Evolutionary conservation across 257 asterid species (phyloP).

Genomic region (Nyctanthes arbortristis): DNA sequence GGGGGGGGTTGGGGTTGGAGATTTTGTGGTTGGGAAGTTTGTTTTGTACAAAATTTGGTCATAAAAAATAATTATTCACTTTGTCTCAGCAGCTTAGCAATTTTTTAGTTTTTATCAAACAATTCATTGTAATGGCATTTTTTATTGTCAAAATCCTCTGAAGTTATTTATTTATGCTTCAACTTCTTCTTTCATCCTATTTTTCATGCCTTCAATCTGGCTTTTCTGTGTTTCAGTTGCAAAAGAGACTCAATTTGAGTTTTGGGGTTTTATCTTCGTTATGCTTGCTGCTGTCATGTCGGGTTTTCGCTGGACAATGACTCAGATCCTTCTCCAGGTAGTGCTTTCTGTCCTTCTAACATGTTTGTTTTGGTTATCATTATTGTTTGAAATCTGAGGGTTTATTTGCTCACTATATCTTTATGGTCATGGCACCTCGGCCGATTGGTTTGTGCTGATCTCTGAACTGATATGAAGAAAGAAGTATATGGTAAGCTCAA

Average conservation of each 20-base stretch:
- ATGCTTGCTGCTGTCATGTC: conserved; percentile 99
- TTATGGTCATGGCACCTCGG: conserved; percentile 27
- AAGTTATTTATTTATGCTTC: not conserved
- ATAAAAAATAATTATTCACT: no score
- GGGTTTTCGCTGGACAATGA: conserved; percentile 99
- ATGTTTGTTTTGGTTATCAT: conserved; percentile 4
- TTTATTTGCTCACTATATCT: conserved; percentile 27
- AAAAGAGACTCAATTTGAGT: conserved; percentile 88
- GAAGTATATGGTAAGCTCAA: conserved; percentile 82
- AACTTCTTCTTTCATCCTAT: not conserved
- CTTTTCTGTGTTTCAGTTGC: conserved; percentile 65
- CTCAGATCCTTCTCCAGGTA: conserved; percentile 99
- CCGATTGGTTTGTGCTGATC: conserved; percentile 45
- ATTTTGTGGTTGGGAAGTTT: no score
- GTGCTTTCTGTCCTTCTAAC: conserved; percentile 21
- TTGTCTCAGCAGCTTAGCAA: no score
- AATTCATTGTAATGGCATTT: not conserved
- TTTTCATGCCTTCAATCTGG: conserved; percentile 18
- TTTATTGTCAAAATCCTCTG: not conserved
- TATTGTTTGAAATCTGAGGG: conserved; percentile 13
- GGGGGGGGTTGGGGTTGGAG: no score
- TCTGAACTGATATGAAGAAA: conserved; percentile 68
- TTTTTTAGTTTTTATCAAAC: not conserved
- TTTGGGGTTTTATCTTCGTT: conserved; percentile 95
- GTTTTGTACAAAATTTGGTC: no score